Base-by-base conservation (phyloP, 805 yeast species). In the Ogataea pini region DNA sequence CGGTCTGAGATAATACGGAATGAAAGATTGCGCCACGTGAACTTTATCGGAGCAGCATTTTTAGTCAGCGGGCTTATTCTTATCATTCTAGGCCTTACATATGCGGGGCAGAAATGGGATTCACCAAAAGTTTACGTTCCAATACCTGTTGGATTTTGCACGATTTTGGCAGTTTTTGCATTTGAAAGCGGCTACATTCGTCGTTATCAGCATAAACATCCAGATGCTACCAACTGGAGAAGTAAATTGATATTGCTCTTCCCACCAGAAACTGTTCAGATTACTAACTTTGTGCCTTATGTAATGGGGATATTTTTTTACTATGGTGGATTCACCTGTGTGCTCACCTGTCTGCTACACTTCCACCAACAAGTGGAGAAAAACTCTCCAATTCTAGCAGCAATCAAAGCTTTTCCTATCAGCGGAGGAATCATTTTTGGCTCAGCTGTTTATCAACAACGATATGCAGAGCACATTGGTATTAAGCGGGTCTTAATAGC, bases 21-120 rank as follows among this genome's bases (percentile, higher is more conserved):
- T 8, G 69, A 74, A 18, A 42, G 55, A 22, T 77, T 76, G 0
- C 50, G 65, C 4, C 44, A 75, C 4, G 54, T 76, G 33, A 52
- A 48, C 29, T 40, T 20, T 20, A 40, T 42, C 8, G 47, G 50
- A 19, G 49, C 48, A 8, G 10, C 29, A 14, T 13, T 68, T 13
- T 49, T 73, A 9, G 70, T 75, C 16, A 44, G 57, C 14, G 78
- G 77, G 0, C 55, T 67, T 5, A 44, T 76, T 3, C 54, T 76
- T 36, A 54, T 75, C 2, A 74, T 75, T 25, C 62, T 71, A 8
- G 81, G 78, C 0, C 60, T 76, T 38, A 73, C 76, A 0, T 73
- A 73, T 53, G 78, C 76, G 14, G 78, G 78, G 19, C 65, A 64
- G 6, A 58, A 60, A 1, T 76, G 80, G 79, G 59, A 60, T 3